Evolutionary conservation across 345 rosid genomes (phyloP).

Genomic region (Populus euphratica): DNA sequence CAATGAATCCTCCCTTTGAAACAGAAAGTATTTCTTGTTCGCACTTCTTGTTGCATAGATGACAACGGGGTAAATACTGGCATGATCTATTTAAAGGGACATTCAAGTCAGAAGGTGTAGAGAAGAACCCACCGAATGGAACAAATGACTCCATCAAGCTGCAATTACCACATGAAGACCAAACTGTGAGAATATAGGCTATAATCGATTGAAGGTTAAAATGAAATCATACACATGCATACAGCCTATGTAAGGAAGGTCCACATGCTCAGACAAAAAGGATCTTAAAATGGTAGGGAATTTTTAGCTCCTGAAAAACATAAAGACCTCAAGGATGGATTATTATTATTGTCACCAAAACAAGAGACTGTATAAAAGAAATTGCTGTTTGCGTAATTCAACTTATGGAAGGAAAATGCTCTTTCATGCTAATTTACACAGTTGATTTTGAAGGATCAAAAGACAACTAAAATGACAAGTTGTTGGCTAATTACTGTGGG

Average conservation of each 20-base stretch:
- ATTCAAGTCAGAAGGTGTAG: conserved; percentile 44
- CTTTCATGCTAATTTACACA: too few relatives aligned
- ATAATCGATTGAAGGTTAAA: conserved; percentile 16
- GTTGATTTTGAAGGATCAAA: too few relatives aligned
- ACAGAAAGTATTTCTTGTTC: conserved; percentile 52
- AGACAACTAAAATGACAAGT: too few relatives aligned
- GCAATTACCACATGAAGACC: conserved; percentile 34
- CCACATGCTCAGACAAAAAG: neutral
- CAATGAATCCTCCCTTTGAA: conserved; percentile 31
- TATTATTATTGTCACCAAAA: neutral
- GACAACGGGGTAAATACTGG: conserved; percentile 38
- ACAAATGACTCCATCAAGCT: conserved; percentile 76
- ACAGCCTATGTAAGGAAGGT: neutral
- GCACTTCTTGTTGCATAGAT: conserved; percentile 52
- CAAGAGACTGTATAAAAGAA: neutral
- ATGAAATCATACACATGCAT: neutral
- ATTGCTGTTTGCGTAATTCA: neutral
- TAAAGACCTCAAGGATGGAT: neutral
- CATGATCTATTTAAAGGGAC: conserved; percentile 29
- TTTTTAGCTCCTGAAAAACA: neutral
- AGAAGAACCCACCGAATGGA: conserved; percentile 69
- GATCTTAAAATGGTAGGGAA: neutral
- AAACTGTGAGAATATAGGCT: conserved; percentile 36
- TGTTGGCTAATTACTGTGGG: too few relatives aligned
- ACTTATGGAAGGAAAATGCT: too few relatives aligned